These are phyloP conservation scores for Inosperma sp. DNA, from an alignment of 768 basidiomycete species.

Conservation along the genomic window DNA sequence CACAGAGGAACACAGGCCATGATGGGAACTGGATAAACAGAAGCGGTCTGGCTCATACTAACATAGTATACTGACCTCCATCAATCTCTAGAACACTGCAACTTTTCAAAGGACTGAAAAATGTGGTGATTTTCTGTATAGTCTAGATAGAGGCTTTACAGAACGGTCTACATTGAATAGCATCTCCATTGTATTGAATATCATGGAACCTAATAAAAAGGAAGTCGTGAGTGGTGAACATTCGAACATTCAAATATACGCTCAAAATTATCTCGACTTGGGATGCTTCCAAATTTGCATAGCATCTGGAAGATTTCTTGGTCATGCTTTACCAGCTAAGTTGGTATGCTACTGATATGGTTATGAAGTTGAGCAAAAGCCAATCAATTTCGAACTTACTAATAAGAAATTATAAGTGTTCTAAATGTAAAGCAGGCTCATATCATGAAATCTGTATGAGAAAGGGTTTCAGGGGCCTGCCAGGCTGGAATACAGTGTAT, in stretches of 20 bases:
- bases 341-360: slow-evolving; percentile 32
- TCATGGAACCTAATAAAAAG: slow-evolving; percentile 32
- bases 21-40: slow-evolving; percentile 58
- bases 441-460: slow-evolving; percentile 70
- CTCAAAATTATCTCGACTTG: slow-evolving; percentile 44
- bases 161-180: slow-evolving; percentile 28
- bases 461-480: slow-evolving; percentile 65
- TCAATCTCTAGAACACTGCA: slow-evolving; percentile 35
- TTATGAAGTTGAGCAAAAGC: background rate
- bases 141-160: slow-evolving; percentile 34
- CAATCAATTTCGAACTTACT: slow-evolving; percentile 22
- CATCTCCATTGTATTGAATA: slow-evolving; percentile 54
- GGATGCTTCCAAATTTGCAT: slow-evolving; percentile 57
- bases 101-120: slow-evolving; percentile 64
- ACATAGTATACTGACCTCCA: background rate
- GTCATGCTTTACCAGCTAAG: slow-evolving; percentile 29
- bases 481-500: slow-evolving; percentile 49
- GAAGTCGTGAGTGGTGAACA: background rate
- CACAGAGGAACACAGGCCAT: slow-evolving; percentile 44
- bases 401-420: slow-evolving; percentile 70
- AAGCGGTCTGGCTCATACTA: slow-evolving; percentile 13
- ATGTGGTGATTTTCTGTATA: slow-evolving; percentile 45
- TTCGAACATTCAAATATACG: background rate
- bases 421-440: slow-evolving; percentile 71
- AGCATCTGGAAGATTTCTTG: slow-evolving; percentile 44